Evolutionary conservation across 2,329 filamentous ascomycete genomes (phyloP).

Genomic region (Elsinoe batatas): DNA sequence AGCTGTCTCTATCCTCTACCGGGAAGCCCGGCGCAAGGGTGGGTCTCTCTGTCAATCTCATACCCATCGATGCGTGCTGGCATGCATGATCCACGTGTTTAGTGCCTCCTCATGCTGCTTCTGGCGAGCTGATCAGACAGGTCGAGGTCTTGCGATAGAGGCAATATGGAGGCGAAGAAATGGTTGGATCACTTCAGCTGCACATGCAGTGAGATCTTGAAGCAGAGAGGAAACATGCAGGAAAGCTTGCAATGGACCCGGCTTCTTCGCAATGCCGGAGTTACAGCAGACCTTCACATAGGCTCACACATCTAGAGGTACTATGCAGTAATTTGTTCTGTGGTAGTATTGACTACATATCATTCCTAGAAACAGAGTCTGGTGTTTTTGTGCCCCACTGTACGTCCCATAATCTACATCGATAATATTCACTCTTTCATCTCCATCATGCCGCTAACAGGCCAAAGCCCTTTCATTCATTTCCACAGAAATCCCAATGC

Average conservation of each 20-base stretch:
- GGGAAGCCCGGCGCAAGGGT: not conserved
- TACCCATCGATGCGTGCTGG: too few species aligned
- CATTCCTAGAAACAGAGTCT: slow-evolving; percentile 11
- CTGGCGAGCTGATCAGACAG: too few species aligned
- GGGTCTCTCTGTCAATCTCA: not conserved
- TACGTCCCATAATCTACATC: slow-evolving; percentile 4
- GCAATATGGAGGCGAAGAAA: too few species aligned
- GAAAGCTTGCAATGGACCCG: too few species aligned
- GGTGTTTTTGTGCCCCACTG: not conserved
- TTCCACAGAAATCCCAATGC: not conserved
- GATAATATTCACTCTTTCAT: not conserved
- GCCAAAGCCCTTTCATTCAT: not conserved
- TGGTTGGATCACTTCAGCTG: too few species aligned
- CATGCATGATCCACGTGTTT: too few species aligned
- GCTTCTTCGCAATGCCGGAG: too few species aligned
- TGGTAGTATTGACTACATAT: not conserved
- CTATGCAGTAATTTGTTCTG: not conserved
- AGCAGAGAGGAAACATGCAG: too few species aligned
- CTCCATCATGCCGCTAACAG: too few species aligned
- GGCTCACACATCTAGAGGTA: not conserved
- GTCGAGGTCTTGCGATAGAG: too few species aligned
- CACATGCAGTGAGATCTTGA: too few species aligned
- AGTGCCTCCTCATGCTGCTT: too few species aligned
- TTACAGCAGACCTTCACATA: not conserved
- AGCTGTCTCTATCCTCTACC: not conserved